phyloP scores from a whole-genome alignment of 2,329 filamentous ascomycete genomes.

The Aureobasidium sp. region DNA sequence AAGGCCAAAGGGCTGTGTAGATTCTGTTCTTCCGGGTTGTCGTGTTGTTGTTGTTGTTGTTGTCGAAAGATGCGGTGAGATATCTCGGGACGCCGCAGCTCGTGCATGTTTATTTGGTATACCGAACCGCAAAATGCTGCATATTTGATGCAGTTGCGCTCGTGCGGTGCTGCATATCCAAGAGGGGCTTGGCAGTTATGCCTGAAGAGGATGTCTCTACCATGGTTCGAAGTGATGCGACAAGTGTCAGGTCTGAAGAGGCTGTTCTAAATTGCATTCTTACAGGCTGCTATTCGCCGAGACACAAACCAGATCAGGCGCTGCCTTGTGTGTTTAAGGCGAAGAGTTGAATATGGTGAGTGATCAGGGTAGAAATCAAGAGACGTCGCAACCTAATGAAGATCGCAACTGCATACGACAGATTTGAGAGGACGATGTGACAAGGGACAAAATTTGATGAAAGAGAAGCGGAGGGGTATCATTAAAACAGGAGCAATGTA shows the following conservation, averaged over 20 bases:
- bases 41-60: background rate
- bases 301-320: background rate
- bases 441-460: background rate
- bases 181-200: background rate
- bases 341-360: background rate
- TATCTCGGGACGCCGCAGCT: background rate
- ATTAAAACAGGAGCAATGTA: background rate
- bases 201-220: background rate
- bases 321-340: background rate
- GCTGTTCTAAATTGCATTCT: background rate
- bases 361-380: background rate
- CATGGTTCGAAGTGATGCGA: background rate
- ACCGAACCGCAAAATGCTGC: background rate
- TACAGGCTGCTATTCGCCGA: background rate
- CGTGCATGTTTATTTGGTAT: background rate
- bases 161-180: background rate
- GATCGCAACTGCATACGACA: background rate
- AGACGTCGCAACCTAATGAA: background rate
- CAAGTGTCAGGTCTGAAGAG: background rate
- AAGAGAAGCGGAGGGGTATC: background rate
- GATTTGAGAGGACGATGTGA: background rate
- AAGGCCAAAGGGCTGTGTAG: background rate
- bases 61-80: background rate
- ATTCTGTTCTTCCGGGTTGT: too few species aligned
- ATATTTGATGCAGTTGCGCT: background rate